Evolutionary conservation across 83 land plant genomes (phyloP), one percentile per base, ranked within the genome.

Genomic region (Picea abies): DNA sequence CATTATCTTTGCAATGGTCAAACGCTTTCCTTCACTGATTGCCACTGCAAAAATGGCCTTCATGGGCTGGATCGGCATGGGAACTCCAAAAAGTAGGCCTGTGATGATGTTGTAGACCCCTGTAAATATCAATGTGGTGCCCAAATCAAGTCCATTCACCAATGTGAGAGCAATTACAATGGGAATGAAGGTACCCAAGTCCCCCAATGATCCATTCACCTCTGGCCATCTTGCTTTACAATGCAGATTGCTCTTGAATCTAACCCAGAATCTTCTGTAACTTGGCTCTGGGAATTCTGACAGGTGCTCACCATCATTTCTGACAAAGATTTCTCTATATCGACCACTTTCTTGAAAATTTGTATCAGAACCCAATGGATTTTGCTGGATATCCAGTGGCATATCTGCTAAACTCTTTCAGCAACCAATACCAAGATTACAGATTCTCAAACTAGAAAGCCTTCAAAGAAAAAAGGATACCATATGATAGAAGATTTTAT

Each of bases 121-220:
- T 41, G 56, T 90, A 88, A 89, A 89, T 85, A 94, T 83, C 41
- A 94, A 90, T n/a, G 97, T 91, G 70, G 95, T 90, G 64, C 87
- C 82, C 82, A 94, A 89, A 89, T 92, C 92, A 12, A 94, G 85
- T 81, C 86, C 79, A 65, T 86, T 89, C 65, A 92, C 96, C 14
- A 94, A 85, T 29, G 91, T 82, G n/a, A 94, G 86, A 56, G 95
- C 90, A 5, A 94, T 83, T 80, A 88, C 90, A 83, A 94, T 90
- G 76, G 96, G 96, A 81, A 94, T 86, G 84, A 89, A 94, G 29
- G 95, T 94, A 78, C 93, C 97, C 83, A 94, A 82, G 80, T 94
- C 97, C 32, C 95, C 97, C n/a, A 94, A 88, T 56, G 93, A 78
- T 9, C 97, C 97, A 82, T 89, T 87, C 60, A 88, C 92, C 80